Evolutionary conservation across 331 rosid genomes (phyloP).

Genomic region (Cucumis variabilis): DNA sequence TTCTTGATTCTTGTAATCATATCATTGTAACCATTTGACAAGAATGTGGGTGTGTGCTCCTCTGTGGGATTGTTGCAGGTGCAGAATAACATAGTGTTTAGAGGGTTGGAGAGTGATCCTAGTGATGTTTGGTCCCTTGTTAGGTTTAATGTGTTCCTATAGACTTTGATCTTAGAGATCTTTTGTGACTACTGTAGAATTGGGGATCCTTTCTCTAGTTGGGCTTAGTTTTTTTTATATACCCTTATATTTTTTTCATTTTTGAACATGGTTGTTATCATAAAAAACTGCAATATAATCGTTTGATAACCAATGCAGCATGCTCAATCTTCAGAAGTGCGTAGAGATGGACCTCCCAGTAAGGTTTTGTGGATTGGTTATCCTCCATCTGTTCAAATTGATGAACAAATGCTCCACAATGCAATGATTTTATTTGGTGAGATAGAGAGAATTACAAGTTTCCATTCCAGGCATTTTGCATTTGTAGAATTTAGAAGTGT

Average conservation of each 20-base stretch:
- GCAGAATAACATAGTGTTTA: background rate
- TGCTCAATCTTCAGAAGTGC: constrained; percentile 54
- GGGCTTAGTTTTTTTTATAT: background rate
- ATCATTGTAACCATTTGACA: no score
- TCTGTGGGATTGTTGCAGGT: no score
- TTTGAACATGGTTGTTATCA: background rate
- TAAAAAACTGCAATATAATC: background rate
- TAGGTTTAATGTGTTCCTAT: background rate
- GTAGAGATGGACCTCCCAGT: constrained; percentile 74
- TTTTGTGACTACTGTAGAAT: no score
- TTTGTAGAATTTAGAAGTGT: constrained; percentile 83
- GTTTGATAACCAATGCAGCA: constrained; percentile 47
- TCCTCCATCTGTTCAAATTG: constrained; percentile 83
- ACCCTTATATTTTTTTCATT: background rate
- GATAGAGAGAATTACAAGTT: constrained; percentile 82
- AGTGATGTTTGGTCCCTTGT: background rate
- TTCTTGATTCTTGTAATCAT: background rate
- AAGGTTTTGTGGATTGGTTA: constrained; percentile 83
- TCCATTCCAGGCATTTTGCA: constrained; percentile 73
- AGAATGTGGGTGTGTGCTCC: no score
- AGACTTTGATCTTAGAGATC: background rate
- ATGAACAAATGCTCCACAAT: constrained; percentile 90
- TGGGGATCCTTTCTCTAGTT: background rate
- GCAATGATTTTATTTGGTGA: constrained; percentile 92
- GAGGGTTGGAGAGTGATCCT: background rate